Base-by-base conservation (phyloP, 192 early-diverging fungal genomes). In the Gamsiella multidivaricata region DNA sequence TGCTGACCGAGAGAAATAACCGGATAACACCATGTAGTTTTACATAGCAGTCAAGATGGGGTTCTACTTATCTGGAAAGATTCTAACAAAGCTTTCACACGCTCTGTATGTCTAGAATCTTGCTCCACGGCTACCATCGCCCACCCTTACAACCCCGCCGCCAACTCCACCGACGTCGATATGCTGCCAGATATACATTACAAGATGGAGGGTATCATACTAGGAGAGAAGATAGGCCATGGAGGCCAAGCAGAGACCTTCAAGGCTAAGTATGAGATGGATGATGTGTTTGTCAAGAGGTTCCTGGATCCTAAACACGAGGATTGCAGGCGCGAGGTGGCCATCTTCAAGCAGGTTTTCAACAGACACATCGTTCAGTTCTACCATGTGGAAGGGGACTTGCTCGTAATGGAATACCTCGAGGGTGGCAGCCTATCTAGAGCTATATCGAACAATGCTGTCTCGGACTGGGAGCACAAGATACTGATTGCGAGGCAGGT, bases 291-390 rank as follows among this genome's bases (percentile, higher is more conserved):
- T n/a, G 23, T 59, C n/a, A 59, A 43, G 39, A 43, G 9, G 25
- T 59, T 25, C 23, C 39, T 59, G 22, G n/a, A 43, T 43, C 33
- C 57, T 8, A 41, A 43, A 15, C 52, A 46, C 7, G 2, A 32
- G 37, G 9, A 11, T 10, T 10, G 32, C 6, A 10, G 5, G 17
- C 32, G n/a, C 0, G 63, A 65, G 20, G 37, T 22, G 3, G 37
- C 10, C 1, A 43, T 54, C 33, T 25, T 45, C 17, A 28, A 45
- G 15, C 2, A 32, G 12, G 36, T 65, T 11, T 7, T 36, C 7
- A 18, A 65, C 18, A 25, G 10, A 31, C 62, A 64, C 26, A 51
- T 64, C n/a, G 37, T 64, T 18, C 62, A 64, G 25, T 64, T 29
- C 37, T 64, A 53, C 26, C 26, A 25, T 5, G 4, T 53, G 9